Evolutionary conservation across 768 basidiomycete species (phyloP).

Genomic region (Naganishia onofrii): DNA sequence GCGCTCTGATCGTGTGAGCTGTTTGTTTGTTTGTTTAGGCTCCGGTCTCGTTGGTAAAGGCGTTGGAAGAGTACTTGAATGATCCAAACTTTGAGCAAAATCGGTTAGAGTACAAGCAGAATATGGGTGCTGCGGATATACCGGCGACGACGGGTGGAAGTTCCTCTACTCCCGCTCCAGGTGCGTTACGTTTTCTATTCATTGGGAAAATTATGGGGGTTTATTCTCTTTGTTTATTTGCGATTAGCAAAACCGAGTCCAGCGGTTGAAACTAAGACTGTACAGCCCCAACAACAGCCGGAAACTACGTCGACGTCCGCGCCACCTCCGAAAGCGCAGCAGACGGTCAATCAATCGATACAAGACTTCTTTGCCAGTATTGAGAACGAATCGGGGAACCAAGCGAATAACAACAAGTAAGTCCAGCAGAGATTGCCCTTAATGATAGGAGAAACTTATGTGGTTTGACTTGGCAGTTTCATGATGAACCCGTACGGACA

Average conservation of each 20-base stretch:
- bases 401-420: constrained; percentile 58
- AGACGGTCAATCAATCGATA: constrained; percentile 56
- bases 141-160: constrained; percentile 32
- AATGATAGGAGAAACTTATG: neutral
- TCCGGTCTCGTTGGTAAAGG: constrained; percentile 86
- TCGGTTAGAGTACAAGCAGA: constrained; percentile 82
- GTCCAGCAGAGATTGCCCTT: constrained; percentile 10
- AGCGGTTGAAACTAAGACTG: constrained; percentile 33
- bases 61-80: constrained; percentile 90
- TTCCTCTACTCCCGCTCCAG: constrained; percentile 3
- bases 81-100: constrained; percentile 98
- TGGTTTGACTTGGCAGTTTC: constrained; percentile 2
- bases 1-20: constrained; percentile 40
- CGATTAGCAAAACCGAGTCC: constrained; percentile 1
- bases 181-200: neutral
- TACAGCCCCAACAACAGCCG: constrained; percentile 28
- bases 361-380: constrained; percentile 87
- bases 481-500: constrained; percentile 18
- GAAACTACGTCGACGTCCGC: constrained; percentile 25
- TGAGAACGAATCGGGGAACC: constrained; percentile 66
- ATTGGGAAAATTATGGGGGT: neutral
- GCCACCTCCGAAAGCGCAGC: constrained; percentile 41
- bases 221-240: neutral
- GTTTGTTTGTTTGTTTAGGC: constrained; percentile 59
- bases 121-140: constrained; percentile 65